A percentile compares a stretch with the other conserved stretches of the same genome.
Evolutionary conservation across 331 rosid species (phyloP).

Genomic region (Quercus phellos): DNA sequence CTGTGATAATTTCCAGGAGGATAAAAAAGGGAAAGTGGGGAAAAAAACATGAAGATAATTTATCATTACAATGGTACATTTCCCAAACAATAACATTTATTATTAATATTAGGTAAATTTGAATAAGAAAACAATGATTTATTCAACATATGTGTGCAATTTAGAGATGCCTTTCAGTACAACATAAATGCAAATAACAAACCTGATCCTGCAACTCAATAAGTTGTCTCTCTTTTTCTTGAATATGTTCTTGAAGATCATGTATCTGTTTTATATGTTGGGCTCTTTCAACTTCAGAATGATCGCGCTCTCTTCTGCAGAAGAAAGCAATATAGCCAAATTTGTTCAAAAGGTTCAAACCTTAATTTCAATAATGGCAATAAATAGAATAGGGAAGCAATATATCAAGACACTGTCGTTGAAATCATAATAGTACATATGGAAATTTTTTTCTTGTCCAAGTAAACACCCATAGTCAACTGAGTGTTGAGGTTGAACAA

Average conservation of each 20-base stretch:
- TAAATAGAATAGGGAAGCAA: neutral
- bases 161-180: neutral
- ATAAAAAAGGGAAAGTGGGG: neutral
- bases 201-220: conserved; percentile 96
- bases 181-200: conserved; percentile 18
- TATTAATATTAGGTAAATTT: neutral
- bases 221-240: conserved; percentile 89
- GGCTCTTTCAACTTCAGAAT: conserved; percentile 92
- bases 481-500: neutral
- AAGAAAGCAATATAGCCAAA: conserved; percentile 2
- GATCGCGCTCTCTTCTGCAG: conserved; percentile 92
- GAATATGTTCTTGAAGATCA: conserved; percentile 87
- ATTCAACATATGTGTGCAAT: neutral
- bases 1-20: conserved; percentile 1
- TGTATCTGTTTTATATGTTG: conserved; percentile 82
- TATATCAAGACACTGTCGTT: neutral
- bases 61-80: neutral
- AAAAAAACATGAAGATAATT: neutral
- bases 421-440: neutral
- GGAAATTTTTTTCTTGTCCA: neutral
- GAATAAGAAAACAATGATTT: neutral
- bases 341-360: neutral
- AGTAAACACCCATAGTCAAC: neutral
- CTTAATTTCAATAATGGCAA: neutral
- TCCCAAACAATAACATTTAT: neutral